These are phyloP conservation scores for Teratosphaeria epicoccoides DNA, from an alignment of 2,329 filamentous ascomycete genomes.

Conservation along the genomic window DNA sequence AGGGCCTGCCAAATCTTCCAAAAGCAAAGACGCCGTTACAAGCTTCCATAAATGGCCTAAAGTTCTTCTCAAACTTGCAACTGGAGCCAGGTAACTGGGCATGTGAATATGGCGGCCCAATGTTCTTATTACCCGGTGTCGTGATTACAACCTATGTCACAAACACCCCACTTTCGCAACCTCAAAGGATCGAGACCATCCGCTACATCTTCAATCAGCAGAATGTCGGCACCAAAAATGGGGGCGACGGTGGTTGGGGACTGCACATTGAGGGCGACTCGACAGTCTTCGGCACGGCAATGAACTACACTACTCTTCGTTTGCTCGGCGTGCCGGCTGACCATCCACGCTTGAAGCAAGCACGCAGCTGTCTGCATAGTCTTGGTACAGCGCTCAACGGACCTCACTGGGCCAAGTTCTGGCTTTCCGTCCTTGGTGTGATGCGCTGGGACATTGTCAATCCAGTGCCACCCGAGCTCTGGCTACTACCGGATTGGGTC, in stretches of 20 bases:
- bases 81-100: slow-evolving; percentile 85
- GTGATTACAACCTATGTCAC: slow-evolving; percentile 83
- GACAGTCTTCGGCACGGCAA: slow-evolving; percentile 75
- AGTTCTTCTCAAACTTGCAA: slow-evolving; percentile 84
- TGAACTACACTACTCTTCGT: slow-evolving; percentile 78
- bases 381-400: slow-evolving; percentile 73
- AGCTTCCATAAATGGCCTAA: slow-evolving; percentile 68
- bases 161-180: slow-evolving; percentile 70
- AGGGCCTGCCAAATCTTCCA: slow-evolving; percentile 62
- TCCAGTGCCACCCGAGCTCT: slow-evolving; percentile 83
- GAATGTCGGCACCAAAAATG: slow-evolving; percentile 39
- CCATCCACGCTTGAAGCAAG: slow-evolving; percentile 75
- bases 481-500: slow-evolving; percentile 42
- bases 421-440: slow-evolving; percentile 75
- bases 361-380: slow-evolving; percentile 68
- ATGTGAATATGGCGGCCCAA: slow-evolving; percentile 94
- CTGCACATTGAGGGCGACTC: slow-evolving; percentile 90
- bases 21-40: slow-evolving; percentile 62
- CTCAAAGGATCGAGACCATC: slow-evolving; percentile 77
- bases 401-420: slow-evolving; percentile 97
- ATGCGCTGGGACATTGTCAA: slow-evolving; percentile 88
- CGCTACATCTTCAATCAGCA: slow-evolving; percentile 84
- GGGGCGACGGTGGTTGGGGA: slow-evolving; percentile 91
- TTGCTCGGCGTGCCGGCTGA: slow-evolving; percentile 75
- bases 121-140: slow-evolving; percentile 84